These are phyloP conservation scores for Poa annua DNA, from an alignment of 176 grass and related monocot genomes.

Conservation along the genomic window DNA sequence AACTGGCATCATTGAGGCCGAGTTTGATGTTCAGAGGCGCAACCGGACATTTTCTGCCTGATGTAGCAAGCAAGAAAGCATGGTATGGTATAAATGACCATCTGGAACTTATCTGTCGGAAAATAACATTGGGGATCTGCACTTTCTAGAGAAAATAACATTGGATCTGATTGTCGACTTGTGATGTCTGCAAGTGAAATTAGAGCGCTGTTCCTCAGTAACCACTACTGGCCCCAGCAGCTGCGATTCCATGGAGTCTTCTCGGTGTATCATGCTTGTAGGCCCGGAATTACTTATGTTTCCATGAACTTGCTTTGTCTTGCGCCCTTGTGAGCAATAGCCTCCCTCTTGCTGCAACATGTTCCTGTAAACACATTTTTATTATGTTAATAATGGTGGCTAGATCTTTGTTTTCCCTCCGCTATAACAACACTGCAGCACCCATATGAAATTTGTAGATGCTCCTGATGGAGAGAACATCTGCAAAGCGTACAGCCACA, in stretches of 20 bases:
- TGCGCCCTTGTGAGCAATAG: conserved; percentile 6
- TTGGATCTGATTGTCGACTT: background rate
- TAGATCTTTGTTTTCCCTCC: too few relatives aligned
- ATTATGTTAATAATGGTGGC: background rate
- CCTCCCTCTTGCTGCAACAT: conserved; percentile 23
- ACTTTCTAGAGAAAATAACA: conserved; percentile 1
- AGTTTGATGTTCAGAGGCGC: conserved; percentile 91
- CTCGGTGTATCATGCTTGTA: conserved; percentile 34
- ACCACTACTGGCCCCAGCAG: background rate
- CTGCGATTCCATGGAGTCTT: background rate
- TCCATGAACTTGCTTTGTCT: conserved; percentile 16
- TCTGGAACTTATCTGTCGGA: too few relatives aligned
- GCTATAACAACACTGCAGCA: too few relatives aligned
- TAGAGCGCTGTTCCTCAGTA: background rate
- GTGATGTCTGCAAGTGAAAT: conserved; percentile 34
- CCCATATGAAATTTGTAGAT: too few relatives aligned
- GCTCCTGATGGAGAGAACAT: too few relatives aligned
- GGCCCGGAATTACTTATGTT: background rate
- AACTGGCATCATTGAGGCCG: conserved; percentile 82
- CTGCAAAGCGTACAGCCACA: too few relatives aligned
- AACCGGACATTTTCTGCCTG: conserved; percentile 45
- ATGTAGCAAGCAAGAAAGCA: conserved; percentile 33
- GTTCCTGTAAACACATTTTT: background rate
- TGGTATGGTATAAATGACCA: background rate
- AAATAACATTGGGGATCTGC: background rate